Base-by-base conservation (phyloP, 495 filamentous ascomycete species). In the Penicillium roqueforti region DNA sequence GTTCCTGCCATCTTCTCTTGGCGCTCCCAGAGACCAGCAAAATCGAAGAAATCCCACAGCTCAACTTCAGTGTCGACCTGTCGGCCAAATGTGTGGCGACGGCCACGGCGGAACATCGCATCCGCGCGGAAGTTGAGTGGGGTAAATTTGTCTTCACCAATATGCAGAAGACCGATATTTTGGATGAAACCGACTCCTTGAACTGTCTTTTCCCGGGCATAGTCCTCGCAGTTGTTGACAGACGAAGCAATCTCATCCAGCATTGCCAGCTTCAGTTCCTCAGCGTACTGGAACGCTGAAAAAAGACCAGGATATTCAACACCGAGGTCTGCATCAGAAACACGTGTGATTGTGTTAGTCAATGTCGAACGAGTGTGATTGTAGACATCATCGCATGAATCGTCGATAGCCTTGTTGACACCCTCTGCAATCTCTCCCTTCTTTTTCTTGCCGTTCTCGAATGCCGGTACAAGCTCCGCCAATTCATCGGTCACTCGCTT, bases 1-100 rank as follows among this genome's bases (percentile, higher is more conserved):
- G 91, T 91, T 34, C 91, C 90, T 13, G 90, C 91, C 37, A 93
- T 74, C 74, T 97, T 97, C 75, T 98, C 95, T 66, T 98, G 91
- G 43, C 83, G 79, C 61, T 97, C 89, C 76, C 93, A 84, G 9
- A 96, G 74, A 10, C 82, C 85, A 29, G 80, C 76, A 61, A 91
- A 74, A 67, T 98, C 95, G 66, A 97, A 89, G 75, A 98, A 96
- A 68, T 98, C 93, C 80, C 81, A 87, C 0, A 95, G 52, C 58
- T 97, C 92, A 18, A 93, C 84, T 47, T 95, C 83, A 16, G 93
- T 82, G 57, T 96, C 85, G 18, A 98, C 83, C 63, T 93, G 84
- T 55, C 88, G 80, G 7, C 87, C 95, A 18, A 96, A 70, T 6
- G 83, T 79, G 65, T 97, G 88, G 50, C 83, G 82, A 64, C 86